Evolutionary conservation across 1,284 basidiomycete species (phyloP), one percentile per base, ranked within the genome.

Genomic region (Volvariella volvacea): DNA sequence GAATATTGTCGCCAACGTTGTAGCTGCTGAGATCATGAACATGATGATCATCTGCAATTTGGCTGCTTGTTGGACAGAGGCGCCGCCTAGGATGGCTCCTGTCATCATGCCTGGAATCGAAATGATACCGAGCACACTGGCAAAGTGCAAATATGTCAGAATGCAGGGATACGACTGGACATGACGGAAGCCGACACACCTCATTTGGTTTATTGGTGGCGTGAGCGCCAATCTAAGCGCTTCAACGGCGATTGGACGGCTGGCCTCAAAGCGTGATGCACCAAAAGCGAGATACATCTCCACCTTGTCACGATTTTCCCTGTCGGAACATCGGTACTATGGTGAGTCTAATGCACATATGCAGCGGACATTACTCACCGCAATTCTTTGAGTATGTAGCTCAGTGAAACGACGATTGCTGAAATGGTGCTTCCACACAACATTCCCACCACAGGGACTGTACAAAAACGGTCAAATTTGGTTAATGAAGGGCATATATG

Each of bases 381-480:
- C 6, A 88, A 55, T 53, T 87, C 83, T 53, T 74, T 81, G 38
- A 88, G 63, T 9, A 85, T 70, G 44, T 76, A 81, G 44, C 75
- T 78, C 3, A 83, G 67, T 0, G 80, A 74, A 0, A 92, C 74
- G 1, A 87, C 79, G 17, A 91, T 76, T 1, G 80, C 78, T 0
- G 82, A 83, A 46, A 92, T 85, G 0, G 87, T 83, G 48, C 76
- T 79, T 3, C 89, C 89, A 42, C 88, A 86, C 2, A 92, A 69
- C 90, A 92, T 92, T n/a, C 90, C 89, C 7, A 91, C 73, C 41
- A 91, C 76, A 7, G 88, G 88, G 46, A 92, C 88, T 91, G 32
- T 38, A 32, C 22, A 3, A 30, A 17, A 33, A 22, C 37, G 21
- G 14, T n/a, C 40, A 39, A 17, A 39, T 20, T n/a, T 21, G 34